Evolutionary conservation across 306 rosid genomes (phyloP).

Genomic region (Rosa chinensis): DNA sequence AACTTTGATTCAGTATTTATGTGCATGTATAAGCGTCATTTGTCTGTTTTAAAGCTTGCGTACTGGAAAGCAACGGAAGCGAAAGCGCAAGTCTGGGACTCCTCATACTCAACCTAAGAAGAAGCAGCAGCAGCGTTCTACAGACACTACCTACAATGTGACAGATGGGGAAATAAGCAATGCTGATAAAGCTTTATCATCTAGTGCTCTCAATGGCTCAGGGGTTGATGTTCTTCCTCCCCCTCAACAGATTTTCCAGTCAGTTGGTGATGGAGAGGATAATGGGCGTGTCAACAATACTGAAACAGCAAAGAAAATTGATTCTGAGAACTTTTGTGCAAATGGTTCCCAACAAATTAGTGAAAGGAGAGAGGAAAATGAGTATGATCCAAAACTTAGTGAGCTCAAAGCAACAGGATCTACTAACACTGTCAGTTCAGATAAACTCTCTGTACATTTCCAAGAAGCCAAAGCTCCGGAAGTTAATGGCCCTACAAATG

Average conservation of each 20-base stretch:
- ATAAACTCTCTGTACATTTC: constrained; percentile 46
- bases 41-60: constrained; percentile 47
- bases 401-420: constrained; percentile 58
- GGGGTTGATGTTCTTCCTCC: constrained; percentile 31
- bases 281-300: constrained; percentile 25
- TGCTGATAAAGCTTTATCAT: constrained; percentile 34
- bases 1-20: not conserved
- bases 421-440: constrained; percentile 38
- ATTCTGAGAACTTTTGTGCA: constrained; percentile 32
- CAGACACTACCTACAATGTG: constrained; percentile 47
- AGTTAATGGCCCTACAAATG: constrained; percentile 28
- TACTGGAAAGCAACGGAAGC: constrained; percentile 54
- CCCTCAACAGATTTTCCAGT: constrained; percentile 42
- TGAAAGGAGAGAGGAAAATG: constrained; percentile 41
- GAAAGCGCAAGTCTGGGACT: constrained; percentile 57
- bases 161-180: constrained; percentile 41
- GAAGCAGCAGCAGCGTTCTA: constrained; percentile 56
- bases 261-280: constrained; percentile 40
- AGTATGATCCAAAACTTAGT: constrained; percentile 75
- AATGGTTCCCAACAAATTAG: constrained; percentile 28
- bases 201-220: constrained; percentile 40
- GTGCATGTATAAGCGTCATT: constrained; percentile 9
- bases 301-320: constrained; percentile 25
- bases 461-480: constrained; percentile 43
- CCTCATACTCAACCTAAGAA: constrained; percentile 58